These are phyloP conservation scores for Microsporum canis DNA, from an alignment of 2,329 filamentous ascomycete genomes.

Conservation along the genomic window DNA sequence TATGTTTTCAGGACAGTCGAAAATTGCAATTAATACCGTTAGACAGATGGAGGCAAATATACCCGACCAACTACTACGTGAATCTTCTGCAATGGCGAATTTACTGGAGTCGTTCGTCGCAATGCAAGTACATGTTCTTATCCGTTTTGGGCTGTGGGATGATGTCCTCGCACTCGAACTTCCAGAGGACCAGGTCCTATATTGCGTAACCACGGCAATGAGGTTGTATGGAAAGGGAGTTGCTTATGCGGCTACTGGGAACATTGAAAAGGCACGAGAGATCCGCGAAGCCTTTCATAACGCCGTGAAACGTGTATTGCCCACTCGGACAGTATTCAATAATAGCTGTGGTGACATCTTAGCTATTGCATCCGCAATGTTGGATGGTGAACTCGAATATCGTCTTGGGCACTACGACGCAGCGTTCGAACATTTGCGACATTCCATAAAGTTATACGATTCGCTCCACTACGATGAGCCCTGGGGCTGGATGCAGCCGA, in stretches of 20 bases:
- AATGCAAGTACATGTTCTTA: constrained; percentile 56
- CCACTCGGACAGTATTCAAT: constrained; percentile 55
- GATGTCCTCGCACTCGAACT: constrained; percentile 49
- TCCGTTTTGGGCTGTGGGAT: constrained; percentile 63
- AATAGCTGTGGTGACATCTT: constrained; percentile 56
- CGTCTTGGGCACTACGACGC: constrained; percentile 46
- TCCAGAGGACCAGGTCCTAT: constrained; percentile 49
- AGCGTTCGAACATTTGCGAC: constrained; percentile 50
- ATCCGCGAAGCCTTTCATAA: constrained; percentile 43
- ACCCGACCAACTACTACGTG: constrained; percentile 50
- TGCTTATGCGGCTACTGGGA: constrained; percentile 50
- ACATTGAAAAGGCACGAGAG: constrained; percentile 33
- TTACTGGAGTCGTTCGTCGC: constrained; percentile 63
- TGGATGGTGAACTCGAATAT: constrained; percentile 64
- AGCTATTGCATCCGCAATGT: constrained; percentile 50
- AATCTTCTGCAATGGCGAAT: constrained; percentile 64
- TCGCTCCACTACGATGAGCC: constrained; percentile 59
- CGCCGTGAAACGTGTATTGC: constrained; percentile 43
- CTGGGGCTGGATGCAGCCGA: constrained; percentile 71
- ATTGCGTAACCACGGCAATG: constrained; percentile 59
- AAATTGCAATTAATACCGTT: constrained; percentile 51
- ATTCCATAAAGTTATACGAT: constrained; percentile 51
- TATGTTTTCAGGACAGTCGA: constrained; percentile 61
- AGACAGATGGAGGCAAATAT: constrained; percentile 49
- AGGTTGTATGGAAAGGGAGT: constrained; percentile 57